Percentiles rank a stretch among this genome's conserved stretches.
Evolutionary conservation across 2,329 filamentous ascomycete genomes (phyloP).

Genomic region (Alternaria infectoria): DNA sequence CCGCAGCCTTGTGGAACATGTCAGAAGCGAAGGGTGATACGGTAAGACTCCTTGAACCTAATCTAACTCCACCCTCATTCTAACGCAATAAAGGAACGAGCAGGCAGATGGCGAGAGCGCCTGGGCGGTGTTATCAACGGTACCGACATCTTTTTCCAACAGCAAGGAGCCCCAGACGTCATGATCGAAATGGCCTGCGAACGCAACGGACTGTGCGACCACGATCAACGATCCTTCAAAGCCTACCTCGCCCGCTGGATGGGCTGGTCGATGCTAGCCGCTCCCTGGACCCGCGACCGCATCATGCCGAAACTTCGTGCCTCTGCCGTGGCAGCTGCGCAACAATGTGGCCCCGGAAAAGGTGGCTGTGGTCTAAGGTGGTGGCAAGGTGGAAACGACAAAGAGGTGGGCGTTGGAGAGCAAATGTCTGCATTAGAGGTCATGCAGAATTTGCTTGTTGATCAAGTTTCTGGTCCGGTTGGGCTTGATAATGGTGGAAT

Average conservation of each 20-base stretch:
- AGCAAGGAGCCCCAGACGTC: slow-evolving; percentile 51
- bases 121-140: slow-evolving; percentile 41
- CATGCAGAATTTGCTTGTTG: slow-evolving; percentile 55
- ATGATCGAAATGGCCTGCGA: slow-evolving; percentile 58
- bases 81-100: slow-evolving; percentile 19
- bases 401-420: slow-evolving; percentile 60
- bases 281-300: slow-evolving; percentile 39
- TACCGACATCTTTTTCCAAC: slow-evolving; percentile 51
- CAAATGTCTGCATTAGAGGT: slow-evolving; percentile 65
- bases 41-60: not conserved
- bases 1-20: slow-evolving; percentile 55
- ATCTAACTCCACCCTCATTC: not conserved
- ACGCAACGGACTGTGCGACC: slow-evolving; percentile 50
- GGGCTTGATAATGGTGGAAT: slow-evolving; percentile 61
- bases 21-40: slow-evolving; percentile 45
- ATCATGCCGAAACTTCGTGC: slow-evolving; percentile 60
- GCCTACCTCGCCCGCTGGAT: slow-evolving; percentile 52
- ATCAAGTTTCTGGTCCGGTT: slow-evolving; percentile 44
- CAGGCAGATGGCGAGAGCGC: slow-evolving; percentile 28
- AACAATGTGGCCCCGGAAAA: slow-evolving; percentile 60
- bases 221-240: slow-evolving; percentile 55
- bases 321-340: slow-evolving; percentile 62
- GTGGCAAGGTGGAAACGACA: slow-evolving; percentile 53
- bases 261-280: slow-evolving; percentile 46
- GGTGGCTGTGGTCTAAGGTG: slow-evolving; percentile 54